Percentiles rank a stretch among this genome's conserved stretches.
Conservation (phyloP, 2,329 filamentous ascomycete species). For the Colletotrichum karsti region DNA sequence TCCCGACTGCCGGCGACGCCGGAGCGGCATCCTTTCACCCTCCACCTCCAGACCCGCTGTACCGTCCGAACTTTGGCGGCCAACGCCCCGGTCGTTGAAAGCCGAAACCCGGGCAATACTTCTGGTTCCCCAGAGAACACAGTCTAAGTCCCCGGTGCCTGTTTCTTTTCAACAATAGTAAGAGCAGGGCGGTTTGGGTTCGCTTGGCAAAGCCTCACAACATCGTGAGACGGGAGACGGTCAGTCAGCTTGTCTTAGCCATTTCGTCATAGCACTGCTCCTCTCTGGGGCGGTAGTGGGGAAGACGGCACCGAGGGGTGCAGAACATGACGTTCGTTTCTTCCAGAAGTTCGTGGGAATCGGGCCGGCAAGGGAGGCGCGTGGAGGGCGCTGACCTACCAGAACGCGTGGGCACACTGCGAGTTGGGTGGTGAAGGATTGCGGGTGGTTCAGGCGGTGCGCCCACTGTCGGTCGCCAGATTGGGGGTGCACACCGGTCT, state of each 20-base stretch:
- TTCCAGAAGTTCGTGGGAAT: slow-evolving; percentile 28
- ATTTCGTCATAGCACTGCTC: slow-evolving; percentile 17
- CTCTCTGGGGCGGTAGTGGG: slow-evolving; percentile 1
- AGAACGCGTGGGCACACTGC: background rate
- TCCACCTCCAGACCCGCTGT: background rate
- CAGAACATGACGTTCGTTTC: slow-evolving; percentile 23
- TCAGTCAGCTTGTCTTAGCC: background rate
- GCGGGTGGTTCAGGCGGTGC: slow-evolving; percentile 15
- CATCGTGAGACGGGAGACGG: too few relatives aligned
- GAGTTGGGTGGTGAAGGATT: slow-evolving; percentile 5
- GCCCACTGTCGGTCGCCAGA: slow-evolving; percentile 8
- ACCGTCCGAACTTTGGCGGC: slow-evolving; percentile 14
- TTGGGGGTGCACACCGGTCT: background rate
- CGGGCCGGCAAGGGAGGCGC: slow-evolving; percentile 24
- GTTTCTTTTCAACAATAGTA: background rate
- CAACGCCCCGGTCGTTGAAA: background rate
- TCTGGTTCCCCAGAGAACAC: background rate
- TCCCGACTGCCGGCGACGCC: slow-evolving; percentile 18
- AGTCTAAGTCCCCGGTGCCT: background rate
- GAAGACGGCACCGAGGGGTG: slow-evolving; percentile 7
- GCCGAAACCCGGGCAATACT: slow-evolving; percentile 10
- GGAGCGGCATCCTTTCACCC: slow-evolving; percentile 12
- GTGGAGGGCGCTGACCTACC: slow-evolving; percentile 22
- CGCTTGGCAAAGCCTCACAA: background rate
- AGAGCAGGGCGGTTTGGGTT: background rate